Percentiles rank a stretch among this genome's conserved stretches.
These are phyloP conservation scores for Diplocarpon rosae DNA, from an alignment of 2,329 filamentous ascomycete species.

Conservation along the genomic window DNA sequence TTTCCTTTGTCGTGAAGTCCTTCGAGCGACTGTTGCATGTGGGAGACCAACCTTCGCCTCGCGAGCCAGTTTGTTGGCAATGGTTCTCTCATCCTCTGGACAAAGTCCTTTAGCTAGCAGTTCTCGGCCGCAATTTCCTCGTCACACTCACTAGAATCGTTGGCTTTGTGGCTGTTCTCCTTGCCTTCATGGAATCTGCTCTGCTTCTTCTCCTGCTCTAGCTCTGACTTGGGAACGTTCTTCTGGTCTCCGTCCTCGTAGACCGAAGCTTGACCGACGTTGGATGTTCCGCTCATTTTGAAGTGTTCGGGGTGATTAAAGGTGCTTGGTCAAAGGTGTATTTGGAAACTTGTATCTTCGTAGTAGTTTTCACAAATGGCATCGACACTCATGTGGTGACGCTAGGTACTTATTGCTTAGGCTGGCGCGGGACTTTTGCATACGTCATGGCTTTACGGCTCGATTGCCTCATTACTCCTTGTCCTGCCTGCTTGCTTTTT, in stretches of 20 bases:
- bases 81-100: slow-evolving; percentile 58
- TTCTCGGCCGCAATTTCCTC: slow-evolving; percentile 23
- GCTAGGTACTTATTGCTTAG: too few relatives aligned
- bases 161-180: slow-evolving; percentile 53
- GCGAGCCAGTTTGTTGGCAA: slow-evolving; percentile 58
- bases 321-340: neutral
- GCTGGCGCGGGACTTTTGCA: neutral
- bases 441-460: slow-evolving; percentile 8
- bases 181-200: slow-evolving; percentile 63
- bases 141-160: slow-evolving; percentile 52
- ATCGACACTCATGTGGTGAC: too few relatives aligned
- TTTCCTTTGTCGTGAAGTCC: neutral
- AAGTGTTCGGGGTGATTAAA: neutral
- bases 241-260: slow-evolving; percentile 74
- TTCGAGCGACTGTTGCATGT: neutral
- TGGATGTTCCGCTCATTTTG: slow-evolving; percentile 23
- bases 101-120: slow-evolving; percentile 2
- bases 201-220: slow-evolving; percentile 36
- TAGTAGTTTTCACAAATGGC: neutral
- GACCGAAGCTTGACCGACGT: slow-evolving; percentile 51
- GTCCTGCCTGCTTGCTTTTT: too few relatives aligned
- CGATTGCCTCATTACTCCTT: slow-evolving; percentile 1
- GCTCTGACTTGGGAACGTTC: slow-evolving; percentile 44
- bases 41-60: slow-evolving; percentile 38
- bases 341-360: neutral